Evolutionary conservation across 2,329 filamentous ascomycete species (phyloP), one percentile per base, ranked within the genome.

Genomic region (Phialemoniopsis sp.): DNA sequence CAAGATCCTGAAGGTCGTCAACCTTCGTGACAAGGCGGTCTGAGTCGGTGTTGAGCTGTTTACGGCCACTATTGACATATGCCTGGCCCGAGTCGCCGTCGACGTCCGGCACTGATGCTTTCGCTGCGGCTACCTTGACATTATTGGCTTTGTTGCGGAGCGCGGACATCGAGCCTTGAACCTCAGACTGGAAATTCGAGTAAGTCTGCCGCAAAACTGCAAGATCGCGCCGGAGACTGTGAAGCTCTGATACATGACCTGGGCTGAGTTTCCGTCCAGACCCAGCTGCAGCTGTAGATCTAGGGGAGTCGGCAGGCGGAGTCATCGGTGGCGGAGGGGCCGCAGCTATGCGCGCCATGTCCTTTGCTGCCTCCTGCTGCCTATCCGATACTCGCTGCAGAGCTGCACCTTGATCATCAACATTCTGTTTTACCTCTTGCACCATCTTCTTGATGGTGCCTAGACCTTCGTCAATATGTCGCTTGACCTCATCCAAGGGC

Each of bases 1-100:
- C 88, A 39, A 93, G 73, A 60, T 98, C 93, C 64, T 97, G 93
- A n/a, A 98, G 76, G 56, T 97, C 91, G 57, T 98, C 93, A 10
- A 98, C 93, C 56, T 89, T 85, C 50, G 81, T 85, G 49, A 98
- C 90, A 41, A 98, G 82, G 46, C 82, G 84, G 60, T 97, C 91
- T 1, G 89, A 95, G 58, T 97, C 91, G 18, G 84, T 74, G 37
- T 85, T 87, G 44, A 98, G 79, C 43, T 83, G 78, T 64, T 95
- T 95, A 60, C 95, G 94, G 36, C 91, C 91, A 29, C 73, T 77
- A 49, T 86, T 84, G 49, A 98, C 88, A 54, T 96, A 93, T 8
- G 81, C 73, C 48, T 90, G 86, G 28, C 91, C 91, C n/a, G 80
- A 81, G 48, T 87, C 85, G 29, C 85, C 84, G 43, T 87, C 81